A percentile compares a stretch with the other conserved stretches of the same genome.
These are phyloP conservation scores for Colletotrichum caudatum DNA, from an alignment of 2,329 filamentous ascomycete genomes.

Conservation along the genomic window DNA sequence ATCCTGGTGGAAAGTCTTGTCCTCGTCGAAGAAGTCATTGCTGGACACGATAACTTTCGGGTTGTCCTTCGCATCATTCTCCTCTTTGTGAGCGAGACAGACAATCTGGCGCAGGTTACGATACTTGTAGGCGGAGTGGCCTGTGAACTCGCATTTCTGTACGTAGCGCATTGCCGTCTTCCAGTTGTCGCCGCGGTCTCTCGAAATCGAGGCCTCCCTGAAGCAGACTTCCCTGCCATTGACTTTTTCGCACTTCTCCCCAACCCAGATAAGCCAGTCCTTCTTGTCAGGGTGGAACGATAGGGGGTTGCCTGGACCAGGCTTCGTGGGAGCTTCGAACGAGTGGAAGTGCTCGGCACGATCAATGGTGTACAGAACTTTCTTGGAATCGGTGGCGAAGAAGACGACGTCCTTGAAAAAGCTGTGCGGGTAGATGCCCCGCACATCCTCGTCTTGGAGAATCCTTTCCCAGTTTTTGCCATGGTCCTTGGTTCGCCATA, in stretches of 20 bases:
- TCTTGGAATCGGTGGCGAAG: slow-evolving; percentile 76
- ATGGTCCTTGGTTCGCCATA: slow-evolving; percentile 85
- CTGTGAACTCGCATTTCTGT: slow-evolving; percentile 88
- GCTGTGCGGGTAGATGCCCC: slow-evolving; percentile 79
- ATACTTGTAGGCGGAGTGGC: slow-evolving; percentile 67
- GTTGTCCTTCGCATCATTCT: slow-evolving; percentile 73
- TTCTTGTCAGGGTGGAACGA: slow-evolving; percentile 87
- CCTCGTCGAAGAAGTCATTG: slow-evolving; percentile 79
- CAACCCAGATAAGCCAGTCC: slow-evolving; percentile 94
- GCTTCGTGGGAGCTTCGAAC: slow-evolving; percentile 76
- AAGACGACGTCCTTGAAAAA: slow-evolving; percentile 89
- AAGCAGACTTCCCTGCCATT: slow-evolving; percentile 71
- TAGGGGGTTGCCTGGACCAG: slow-evolving; percentile 60
- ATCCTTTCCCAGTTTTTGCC: slow-evolving; percentile 85
- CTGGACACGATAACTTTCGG: slow-evolving; percentile 80
- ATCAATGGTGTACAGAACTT: slow-evolving; percentile 85
- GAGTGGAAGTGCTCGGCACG: slow-evolving; percentile 78
- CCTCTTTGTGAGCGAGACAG: slow-evolving; percentile 67
- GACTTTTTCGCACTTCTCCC: slow-evolving; percentile 73
- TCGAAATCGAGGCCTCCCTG: slow-evolving; percentile 79
- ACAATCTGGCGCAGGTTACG: slow-evolving; percentile 68
- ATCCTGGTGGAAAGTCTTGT: slow-evolving; percentile 71
- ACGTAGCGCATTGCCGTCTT: slow-evolving; percentile 79
- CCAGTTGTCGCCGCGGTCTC: slow-evolving; percentile 86
- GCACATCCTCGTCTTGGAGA: slow-evolving; percentile 76